Percentiles rank a stretch among this genome's conserved stretches.
These are phyloP conservation scores for Crepidotus variabilis DNA, from an alignment of 768 basidiomycete genomes.

Conservation along the genomic window DNA sequence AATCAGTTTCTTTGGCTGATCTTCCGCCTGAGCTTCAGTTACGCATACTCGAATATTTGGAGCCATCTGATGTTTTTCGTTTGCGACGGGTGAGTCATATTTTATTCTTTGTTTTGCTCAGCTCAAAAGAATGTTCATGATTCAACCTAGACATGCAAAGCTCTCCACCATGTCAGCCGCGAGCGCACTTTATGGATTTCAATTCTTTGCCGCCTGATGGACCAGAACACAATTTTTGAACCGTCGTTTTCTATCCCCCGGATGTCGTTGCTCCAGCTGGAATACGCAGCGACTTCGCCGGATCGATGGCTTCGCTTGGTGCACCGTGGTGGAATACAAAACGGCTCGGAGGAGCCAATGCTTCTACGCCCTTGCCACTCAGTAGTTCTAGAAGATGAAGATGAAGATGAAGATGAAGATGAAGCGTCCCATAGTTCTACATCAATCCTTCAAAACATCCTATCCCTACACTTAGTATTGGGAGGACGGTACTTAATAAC, in stretches of 20 bases:
- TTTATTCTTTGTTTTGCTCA: neutral
- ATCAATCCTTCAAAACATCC: neutral
- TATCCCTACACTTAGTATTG: neutral
- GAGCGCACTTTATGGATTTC: slow-evolving; percentile 10
- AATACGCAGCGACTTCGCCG: slow-evolving; percentile 8
- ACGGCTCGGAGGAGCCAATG: neutral
- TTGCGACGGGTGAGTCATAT: neutral
- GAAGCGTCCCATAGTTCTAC: neutral
- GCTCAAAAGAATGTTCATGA: neutral
- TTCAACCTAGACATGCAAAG: slow-evolving; percentile 10
- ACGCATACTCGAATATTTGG: neutral
- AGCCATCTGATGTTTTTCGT: neutral
- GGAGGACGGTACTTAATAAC: slow-evolving; percentile 1
- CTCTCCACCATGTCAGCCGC: slow-evolving; percentile 2
- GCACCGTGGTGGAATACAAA: neutral
- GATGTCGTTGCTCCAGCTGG: slow-evolving; percentile 8
- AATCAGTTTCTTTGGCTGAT: neutral
- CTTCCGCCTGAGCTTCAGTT: neutral
- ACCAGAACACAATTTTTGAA: slow-evolving; percentile 8
- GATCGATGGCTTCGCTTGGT: neutral
- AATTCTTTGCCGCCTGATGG: slow-evolving; percentile 5
- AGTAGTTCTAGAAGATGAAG: neutral
- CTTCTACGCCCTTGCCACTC: neutral
- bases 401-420: neutral
- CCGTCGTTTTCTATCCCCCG: slow-evolving; percentile 6